Evolutionary conservation across 2,329 filamentous ascomycete genomes (phyloP).

Genomic region (Talaromyces sp.): DNA sequence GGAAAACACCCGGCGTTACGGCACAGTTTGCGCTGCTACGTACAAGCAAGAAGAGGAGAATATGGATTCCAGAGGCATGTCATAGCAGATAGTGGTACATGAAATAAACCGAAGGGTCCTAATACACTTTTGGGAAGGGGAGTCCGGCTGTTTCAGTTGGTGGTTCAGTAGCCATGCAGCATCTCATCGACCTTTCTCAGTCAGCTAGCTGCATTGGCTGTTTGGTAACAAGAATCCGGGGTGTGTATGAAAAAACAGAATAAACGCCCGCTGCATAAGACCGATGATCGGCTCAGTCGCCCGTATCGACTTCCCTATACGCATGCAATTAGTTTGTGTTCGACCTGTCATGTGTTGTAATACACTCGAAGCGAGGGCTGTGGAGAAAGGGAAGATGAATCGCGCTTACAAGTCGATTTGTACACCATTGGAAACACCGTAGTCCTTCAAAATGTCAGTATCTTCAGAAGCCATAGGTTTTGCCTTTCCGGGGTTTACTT

Average conservation of each 20-base stretch:
- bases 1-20: constrained; percentile 17
- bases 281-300: constrained; percentile 28
- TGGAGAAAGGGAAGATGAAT: constrained; percentile 1
- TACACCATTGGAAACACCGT: constrained; percentile 89
- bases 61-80: constrained; percentile 6
- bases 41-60: constrained; percentile 18
- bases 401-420: constrained; percentile 43
- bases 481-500: neutral
- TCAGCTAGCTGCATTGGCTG: neutral
- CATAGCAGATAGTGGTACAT: constrained; percentile 9
- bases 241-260: neutral
- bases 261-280: neutral
- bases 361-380: neutral
- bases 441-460: constrained; percentile 58
- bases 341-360: neutral
- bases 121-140: constrained; percentile 1
- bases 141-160: neutral
- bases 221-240: neutral
- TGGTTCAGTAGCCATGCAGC: neutral
- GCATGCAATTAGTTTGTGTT: constrained; percentile 20
- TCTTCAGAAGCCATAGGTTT: neutral
- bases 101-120: constrained; percentile 5
- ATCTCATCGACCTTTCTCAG: neutral
- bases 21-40: constrained; percentile 22
- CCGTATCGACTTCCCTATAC: constrained; percentile 43